Percentiles rank a stretch among this genome's conserved stretches.
Conservation (phyloP, 768 basidiomycete genomes). For the Porpolomopsis calyptriformis region DNA sequence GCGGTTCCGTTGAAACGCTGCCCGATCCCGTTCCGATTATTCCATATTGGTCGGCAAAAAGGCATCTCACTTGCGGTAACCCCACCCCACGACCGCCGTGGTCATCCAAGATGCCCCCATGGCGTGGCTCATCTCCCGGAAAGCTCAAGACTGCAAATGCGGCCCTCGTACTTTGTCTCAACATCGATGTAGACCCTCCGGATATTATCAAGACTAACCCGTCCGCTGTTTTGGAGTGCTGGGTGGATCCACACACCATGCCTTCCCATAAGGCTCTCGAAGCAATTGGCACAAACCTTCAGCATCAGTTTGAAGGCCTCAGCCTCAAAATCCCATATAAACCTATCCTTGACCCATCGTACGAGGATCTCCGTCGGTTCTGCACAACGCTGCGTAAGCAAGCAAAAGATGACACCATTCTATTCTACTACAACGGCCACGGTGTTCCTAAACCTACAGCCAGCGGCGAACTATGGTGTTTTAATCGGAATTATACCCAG, state of each 20-base stretch:
- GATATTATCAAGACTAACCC: conserved; percentile 96
- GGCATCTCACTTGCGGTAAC: conserved; percentile 86
- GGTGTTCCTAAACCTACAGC: conserved; percentile 95
- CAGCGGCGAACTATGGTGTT: conserved; percentile 97
- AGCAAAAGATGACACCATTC: conserved; percentile 85
- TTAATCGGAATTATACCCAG: conserved; percentile 94
- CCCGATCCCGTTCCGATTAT: conserved; percentile 49
- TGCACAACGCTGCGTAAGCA: conserved; percentile 74
- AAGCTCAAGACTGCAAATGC: conserved; percentile 90
- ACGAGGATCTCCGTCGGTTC: conserved; percentile 85
- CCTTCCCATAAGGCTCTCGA: conserved; percentile 90
- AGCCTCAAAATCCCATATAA: conserved; percentile 93
- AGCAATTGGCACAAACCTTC: conserved; percentile 84
- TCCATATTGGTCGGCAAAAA: conserved; percentile 80
- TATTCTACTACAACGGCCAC: conserved; percentile 98
- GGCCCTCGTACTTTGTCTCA: conserved; percentile 82
- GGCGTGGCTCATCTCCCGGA: conserved; percentile 71
- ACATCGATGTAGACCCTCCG: conserved; percentile 96
- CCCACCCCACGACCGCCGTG: conserved; percentile 61
- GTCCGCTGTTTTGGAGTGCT: conserved; percentile 89
- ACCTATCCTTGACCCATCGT: conserved; percentile 87
- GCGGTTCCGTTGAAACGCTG: conserved; percentile 36
- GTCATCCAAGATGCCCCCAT: conserved; percentile 56
- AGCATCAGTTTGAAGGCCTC: conserved; percentile 92
- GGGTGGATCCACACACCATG: conserved; percentile 93